These are phyloP conservation scores for Dactylis glomerata DNA, from an alignment of 176 grass and related monocot species.

Conservation along the genomic window DNA sequence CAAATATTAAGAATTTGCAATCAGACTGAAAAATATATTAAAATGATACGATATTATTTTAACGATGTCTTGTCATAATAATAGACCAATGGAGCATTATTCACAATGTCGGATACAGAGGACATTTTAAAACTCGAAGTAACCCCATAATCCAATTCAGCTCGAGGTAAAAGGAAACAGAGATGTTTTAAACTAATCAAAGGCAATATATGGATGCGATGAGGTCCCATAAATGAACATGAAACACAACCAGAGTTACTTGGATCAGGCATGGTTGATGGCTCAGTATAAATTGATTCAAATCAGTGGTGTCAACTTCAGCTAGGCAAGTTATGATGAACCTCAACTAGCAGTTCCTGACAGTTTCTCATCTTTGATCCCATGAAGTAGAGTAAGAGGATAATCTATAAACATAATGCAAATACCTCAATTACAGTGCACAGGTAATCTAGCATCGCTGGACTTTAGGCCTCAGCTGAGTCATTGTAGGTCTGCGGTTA, in stretches of 20 bases:
- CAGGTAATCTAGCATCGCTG: conserved; percentile 88
- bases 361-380: conserved; percentile 16
- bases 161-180: not conserved
- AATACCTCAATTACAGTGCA: conserved; percentile 78
- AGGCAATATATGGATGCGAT: not conserved
- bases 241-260: not conserved
- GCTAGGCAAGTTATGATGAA: conserved; percentile 13
- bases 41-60: not conserved
- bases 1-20: conserved; percentile 99
- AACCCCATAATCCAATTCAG: not conserved
- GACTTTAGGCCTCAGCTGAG: conserved; percentile 87
- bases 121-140: too few relatives aligned
- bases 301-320: conserved; percentile 3
- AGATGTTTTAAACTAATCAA: not conserved
- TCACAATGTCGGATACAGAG: not conserved
- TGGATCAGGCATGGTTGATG: not conserved
- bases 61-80: not conserved
- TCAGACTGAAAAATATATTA: conserved; percentile 51
- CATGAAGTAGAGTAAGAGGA: conserved; percentile 23
- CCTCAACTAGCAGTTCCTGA: not conserved
- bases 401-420: conserved; percentile 20
- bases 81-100: not conserved
- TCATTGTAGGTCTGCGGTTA: conserved; percentile 72
- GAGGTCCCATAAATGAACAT: conserved; percentile 12
- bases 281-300: not conserved